Conservation (phyloP, 73 alveolate species). For the Breviolum minutum region DNA sequence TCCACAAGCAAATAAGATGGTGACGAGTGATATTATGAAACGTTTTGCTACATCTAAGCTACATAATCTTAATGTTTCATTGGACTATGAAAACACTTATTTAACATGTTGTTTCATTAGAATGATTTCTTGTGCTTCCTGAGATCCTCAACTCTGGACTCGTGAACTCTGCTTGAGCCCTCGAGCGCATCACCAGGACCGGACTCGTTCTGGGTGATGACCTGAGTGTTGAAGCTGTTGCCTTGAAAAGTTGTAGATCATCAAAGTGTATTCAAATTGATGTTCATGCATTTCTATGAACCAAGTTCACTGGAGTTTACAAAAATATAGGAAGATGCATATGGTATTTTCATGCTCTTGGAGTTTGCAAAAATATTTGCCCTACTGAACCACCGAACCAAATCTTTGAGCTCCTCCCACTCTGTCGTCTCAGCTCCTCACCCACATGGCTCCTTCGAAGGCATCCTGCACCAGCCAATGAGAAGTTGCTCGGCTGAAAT, state of each 20-base stretch:
- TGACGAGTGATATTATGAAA: too few relatives aligned
- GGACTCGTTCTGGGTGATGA: slow-evolving; percentile 55
- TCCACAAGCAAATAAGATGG: too few relatives aligned
- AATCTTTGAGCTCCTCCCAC: neutral
- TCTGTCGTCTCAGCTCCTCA: neutral
- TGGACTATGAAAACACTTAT: neutral
- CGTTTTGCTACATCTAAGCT: too few relatives aligned
- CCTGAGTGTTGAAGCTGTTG: neutral
- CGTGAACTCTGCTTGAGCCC: neutral
- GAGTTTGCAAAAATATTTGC: too few relatives aligned
- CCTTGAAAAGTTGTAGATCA: too few relatives aligned
- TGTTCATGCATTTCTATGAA: too few relatives aligned
- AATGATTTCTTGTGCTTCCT: neutral
- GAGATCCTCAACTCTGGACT: neutral
- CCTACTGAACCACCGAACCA: neutral
- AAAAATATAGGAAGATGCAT: too few relatives aligned
- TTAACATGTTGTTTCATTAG: too few relatives aligned
- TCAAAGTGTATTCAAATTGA: too few relatives aligned
- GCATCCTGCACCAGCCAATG: slow-evolving; percentile 22
- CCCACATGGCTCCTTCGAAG: slow-evolving; percentile 81
- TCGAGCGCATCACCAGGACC: slow-evolving; percentile 82
- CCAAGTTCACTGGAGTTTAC: too few relatives aligned
- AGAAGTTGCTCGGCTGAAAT: neutral
- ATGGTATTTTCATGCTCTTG: too few relatives aligned
- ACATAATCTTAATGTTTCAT: too few relatives aligned